Percentiles rank a stretch among this genome's conserved stretches.
phyloP scores from a whole-genome alignment of 805 yeast species.

The Saturnispora silvae region DNA sequence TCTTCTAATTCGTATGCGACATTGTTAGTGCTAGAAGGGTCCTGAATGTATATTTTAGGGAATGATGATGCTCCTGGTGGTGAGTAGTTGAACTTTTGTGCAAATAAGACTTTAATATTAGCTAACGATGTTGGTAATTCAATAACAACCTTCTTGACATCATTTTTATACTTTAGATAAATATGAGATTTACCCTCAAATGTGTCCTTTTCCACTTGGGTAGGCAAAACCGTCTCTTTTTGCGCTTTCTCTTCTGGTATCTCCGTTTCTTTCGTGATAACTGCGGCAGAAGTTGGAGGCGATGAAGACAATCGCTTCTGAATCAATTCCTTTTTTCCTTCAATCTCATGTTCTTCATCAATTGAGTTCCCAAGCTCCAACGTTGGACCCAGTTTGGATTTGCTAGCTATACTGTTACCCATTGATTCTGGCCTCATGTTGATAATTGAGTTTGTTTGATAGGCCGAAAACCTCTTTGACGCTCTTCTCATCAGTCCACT shows the following conservation, averaged over 20 bases:
- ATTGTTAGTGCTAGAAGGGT: constrained; percentile 39
- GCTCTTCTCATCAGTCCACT: constrained; percentile 85
- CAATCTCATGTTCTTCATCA: constrained; percentile 19
- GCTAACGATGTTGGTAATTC: constrained; percentile 39
- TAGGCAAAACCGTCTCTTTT: too few species aligned
- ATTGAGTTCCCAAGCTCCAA: constrained; percentile 19
- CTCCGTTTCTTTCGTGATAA: too few species aligned
- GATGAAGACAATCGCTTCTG: constrained; percentile 6
- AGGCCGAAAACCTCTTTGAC: constrained; percentile 86
- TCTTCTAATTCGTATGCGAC: constrained; percentile 79
- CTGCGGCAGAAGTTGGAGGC: too few species aligned
- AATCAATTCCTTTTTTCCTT: constrained; percentile 10
- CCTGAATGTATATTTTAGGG: constrained; percentile 71
- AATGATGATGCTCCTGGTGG: constrained; percentile 40
- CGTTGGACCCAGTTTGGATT: constrained; percentile 15
- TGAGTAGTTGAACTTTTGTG: constrained; percentile 78
- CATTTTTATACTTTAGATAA: constrained; percentile 40
- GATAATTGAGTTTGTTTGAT: constrained; percentile 39
- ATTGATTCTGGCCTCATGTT: constrained; percentile 16
- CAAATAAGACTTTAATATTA: constrained; percentile 58
- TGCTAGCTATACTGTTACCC: constrained; percentile 3
- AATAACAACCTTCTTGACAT: constrained; percentile 44
- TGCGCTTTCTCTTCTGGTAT: too few species aligned
- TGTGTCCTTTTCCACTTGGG: not conserved
- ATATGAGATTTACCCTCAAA: too few species aligned